These are phyloP conservation scores for Phytophthora pseudosyringae DNA, from an alignment of 352 stramenopile genomes.

Conservation along the genomic window DNA sequence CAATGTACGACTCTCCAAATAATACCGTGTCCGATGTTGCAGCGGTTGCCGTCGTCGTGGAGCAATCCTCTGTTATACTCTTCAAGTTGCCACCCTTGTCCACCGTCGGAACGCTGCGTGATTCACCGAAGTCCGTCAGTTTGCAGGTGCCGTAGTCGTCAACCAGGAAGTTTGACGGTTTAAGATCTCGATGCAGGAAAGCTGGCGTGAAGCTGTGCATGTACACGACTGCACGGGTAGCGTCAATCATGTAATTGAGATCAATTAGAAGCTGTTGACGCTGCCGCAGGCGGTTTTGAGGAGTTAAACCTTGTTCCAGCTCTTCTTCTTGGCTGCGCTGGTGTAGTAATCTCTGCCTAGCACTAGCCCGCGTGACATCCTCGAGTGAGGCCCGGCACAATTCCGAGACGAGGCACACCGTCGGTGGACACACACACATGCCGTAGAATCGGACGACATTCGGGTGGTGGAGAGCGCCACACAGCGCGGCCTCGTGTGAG, in stretches of 20 bases:
- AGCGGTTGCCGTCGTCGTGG: conserved; percentile 23
- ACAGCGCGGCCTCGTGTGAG: conserved; percentile 81
- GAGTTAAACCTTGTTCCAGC: conserved; percentile 9
- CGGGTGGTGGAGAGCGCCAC: conserved; percentile 68
- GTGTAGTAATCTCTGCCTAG: conserved; percentile 22
- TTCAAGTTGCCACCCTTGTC: conserved; percentile 24
- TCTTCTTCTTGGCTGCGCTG: conserved; percentile 16
- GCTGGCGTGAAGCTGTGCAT: conserved; percentile 76
- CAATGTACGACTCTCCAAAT: conserved; percentile 33
- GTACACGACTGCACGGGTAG: conserved; percentile 66
- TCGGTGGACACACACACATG: conserved; percentile 81
- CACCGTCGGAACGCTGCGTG: conserved; percentile 43
- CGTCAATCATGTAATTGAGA: conserved; percentile 74
- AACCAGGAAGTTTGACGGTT: conserved; percentile 71
- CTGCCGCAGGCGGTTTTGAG: conserved; percentile 22
- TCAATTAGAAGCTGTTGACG: conserved; percentile 54
- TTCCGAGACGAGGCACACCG: conserved; percentile 76
- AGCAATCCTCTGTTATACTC: conserved; percentile 11
- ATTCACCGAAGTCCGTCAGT: conserved; percentile 70
- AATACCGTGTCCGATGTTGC: conserved; percentile 24
- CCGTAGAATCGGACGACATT: conserved; percentile 88
- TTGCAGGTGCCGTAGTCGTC: conserved; percentile 55
- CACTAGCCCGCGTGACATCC: conserved; percentile 42
- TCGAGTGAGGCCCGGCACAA: conserved; percentile 56
- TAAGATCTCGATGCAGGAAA: conserved; percentile 78